Conservation (phyloP, 2,329 filamentous ascomycete genomes). For the Fusarium sp. region DNA sequence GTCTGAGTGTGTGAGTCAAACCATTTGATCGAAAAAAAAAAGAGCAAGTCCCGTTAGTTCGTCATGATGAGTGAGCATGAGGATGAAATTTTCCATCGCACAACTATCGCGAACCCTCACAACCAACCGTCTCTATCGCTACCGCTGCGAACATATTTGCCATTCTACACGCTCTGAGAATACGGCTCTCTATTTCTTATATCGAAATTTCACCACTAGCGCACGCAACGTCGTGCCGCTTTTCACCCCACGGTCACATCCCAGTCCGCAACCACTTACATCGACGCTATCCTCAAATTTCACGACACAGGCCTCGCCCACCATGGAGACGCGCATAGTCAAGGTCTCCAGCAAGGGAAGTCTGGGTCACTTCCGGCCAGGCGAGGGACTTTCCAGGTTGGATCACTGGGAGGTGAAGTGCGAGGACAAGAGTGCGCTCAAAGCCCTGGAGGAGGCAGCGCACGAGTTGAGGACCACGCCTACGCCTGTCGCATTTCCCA, state of each 20-base stretch:
- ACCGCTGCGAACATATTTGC: slow-evolving; percentile 6
- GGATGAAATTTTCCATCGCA: slow-evolving; percentile 43
- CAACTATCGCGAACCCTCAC: slow-evolving; percentile 33
- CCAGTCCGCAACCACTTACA: slow-evolving; percentile 40
- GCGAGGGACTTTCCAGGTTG: slow-evolving; percentile 46
- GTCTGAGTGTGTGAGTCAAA: slow-evolving; percentile 38
- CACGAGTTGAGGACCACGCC: slow-evolving; percentile 68
- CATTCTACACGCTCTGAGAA: neutral
- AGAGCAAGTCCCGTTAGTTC: slow-evolving; percentile 36
- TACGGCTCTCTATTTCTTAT: slow-evolving; percentile 1
- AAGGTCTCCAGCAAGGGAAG: slow-evolving; percentile 45
- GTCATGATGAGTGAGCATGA: slow-evolving; percentile 43
- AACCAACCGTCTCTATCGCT: slow-evolving; percentile 22
- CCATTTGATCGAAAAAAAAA: slow-evolving; percentile 26
- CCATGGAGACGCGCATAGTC: slow-evolving; percentile 54
- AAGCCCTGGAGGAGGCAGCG: slow-evolving; percentile 69
- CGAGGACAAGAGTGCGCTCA: slow-evolving; percentile 45
- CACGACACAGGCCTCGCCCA: slow-evolving; percentile 20
- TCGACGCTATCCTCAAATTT: slow-evolving; percentile 29
- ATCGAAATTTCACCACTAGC: slow-evolving; percentile 4
- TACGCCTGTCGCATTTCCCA: slow-evolving; percentile 90
- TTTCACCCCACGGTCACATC: slow-evolving; percentile 15
- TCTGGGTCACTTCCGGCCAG: slow-evolving; percentile 49
- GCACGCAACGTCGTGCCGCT: neutral
- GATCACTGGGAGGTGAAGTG: slow-evolving; percentile 54